Percentiles rank a stretch among this genome's conserved stretches.
Conservation (phyloP, 495 filamentous ascomycete species). For the Aspergillus wentii region DNA sequence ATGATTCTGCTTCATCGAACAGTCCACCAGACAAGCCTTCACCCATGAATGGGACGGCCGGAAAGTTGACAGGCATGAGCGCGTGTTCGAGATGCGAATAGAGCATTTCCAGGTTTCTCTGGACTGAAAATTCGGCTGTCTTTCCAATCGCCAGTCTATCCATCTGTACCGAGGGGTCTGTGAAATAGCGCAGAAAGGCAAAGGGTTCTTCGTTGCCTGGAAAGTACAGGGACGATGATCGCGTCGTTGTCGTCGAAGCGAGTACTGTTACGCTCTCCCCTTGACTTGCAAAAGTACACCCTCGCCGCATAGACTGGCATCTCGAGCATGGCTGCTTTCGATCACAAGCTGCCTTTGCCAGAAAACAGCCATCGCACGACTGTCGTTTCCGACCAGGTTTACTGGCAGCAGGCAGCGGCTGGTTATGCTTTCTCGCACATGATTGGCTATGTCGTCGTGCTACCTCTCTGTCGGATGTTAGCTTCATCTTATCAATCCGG, state of each 20-base stretch:
- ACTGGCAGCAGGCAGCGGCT: slow-evolving; percentile 20
- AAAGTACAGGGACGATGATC: slow-evolving; percentile 55
- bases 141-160: slow-evolving; percentile 33
- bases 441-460: slow-evolving; percentile 29
- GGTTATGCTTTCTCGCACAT: slow-evolving; percentile 32
- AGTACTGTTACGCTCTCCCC: not conserved
- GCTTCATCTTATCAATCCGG: not conserved
- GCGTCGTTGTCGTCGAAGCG: slow-evolving; percentile 15
- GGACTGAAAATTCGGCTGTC: slow-evolving; percentile 27
- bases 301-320: slow-evolving; percentile 16
- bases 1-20: too few species aligned
- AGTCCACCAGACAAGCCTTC: slow-evolving; percentile 8
- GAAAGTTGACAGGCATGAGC: slow-evolving; percentile 18
- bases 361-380: slow-evolving; percentile 29
- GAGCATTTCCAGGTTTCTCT: slow-evolving; percentile 26
- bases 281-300: slow-evolving; percentile 18
- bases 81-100: slow-evolving; percentile 29
- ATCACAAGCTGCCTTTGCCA: slow-evolving; percentile 28
- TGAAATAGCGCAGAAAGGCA: slow-evolving; percentile 29
- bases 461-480: slow-evolving; percentile 35
- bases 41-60: too few species aligned
- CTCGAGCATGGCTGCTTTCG: slow-evolving; percentile 23
- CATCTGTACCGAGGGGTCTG: slow-evolving; percentile 25
- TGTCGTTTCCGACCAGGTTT: slow-evolving; percentile 31
- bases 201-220: slow-evolving; percentile 20